Base-by-base conservation (phyloP, 2,329 filamentous ascomycete genomes). In the Penicillium sp. region DNA sequence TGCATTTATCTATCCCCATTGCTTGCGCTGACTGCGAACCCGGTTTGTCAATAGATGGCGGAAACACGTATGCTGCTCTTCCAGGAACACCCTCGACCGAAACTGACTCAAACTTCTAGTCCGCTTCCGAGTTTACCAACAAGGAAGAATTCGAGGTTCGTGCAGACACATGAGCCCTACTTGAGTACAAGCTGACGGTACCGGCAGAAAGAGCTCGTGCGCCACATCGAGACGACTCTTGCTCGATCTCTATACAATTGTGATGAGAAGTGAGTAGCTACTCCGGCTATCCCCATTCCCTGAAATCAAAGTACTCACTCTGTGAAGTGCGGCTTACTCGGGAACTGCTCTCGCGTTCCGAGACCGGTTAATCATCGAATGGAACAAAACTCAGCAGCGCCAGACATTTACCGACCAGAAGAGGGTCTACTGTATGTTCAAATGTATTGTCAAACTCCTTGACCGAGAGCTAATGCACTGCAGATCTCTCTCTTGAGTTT, bases 241-340 rank as follows among this genome's bases (percentile, higher is more conserved):
- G 94, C 94, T 56, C 89, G 94, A 55, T 96, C 92, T 67, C 84
- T 99, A 72, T 97, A 92, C 83, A 99, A 99, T 75, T 99, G 94
- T 75, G 92, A 99, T 78, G 94, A 99, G 75, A 73, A 80, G 73
- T 82, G 65, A 57, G 76, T 63, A 40, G 14, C 18, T 8, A 5
- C 14, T 39, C 3, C 4, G 18, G 44, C 14, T 42, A 18, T 30
- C 18, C 22, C 22, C 14, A 7, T 16, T 10, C 2, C 10, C 13
- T 27, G 7, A 6, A 14, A 41, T 8, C 3, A 25, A 25, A n/a
- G 2, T 2, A 24, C 39, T 58, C 20, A 50, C 10, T 27, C 27
- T 44, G 9, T 36, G 2, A 53, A 81, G 83, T 48, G 94, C 94
- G 47, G 91, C 92, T 28, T 99, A 99, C 74, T 85, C 89, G 7